Evolutionary conservation across 2,329 filamentous ascomycete genomes (phyloP).

Genomic region (Beauveria sp.): DNA sequence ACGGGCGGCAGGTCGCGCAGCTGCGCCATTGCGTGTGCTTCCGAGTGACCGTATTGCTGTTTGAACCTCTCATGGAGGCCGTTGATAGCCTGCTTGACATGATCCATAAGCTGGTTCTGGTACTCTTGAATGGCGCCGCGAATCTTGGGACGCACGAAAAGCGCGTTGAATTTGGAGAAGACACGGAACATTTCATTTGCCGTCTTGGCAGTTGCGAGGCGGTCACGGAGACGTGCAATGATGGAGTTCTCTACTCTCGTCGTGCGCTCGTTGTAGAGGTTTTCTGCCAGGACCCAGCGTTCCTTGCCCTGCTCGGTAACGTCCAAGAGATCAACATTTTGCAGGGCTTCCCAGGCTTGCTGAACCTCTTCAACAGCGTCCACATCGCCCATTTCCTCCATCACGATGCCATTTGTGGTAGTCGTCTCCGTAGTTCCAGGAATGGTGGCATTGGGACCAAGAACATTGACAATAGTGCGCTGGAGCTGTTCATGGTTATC

Average conservation of each 20-base stretch:
- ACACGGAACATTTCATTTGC: constrained; percentile 99
- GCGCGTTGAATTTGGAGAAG: constrained; percentile 98
- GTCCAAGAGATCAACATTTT: constrained; percentile 91
- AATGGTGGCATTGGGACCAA: constrained; percentile 64
- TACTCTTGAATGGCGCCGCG: constrained; percentile 96
- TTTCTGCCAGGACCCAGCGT: constrained; percentile 88
- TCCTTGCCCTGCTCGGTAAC: constrained; percentile 84
- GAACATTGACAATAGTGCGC: constrained; percentile 91
- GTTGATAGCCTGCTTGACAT: constrained; percentile 93
- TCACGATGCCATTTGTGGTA: constrained; percentile 56
- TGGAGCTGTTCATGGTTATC: constrained; percentile 97
- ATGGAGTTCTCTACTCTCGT: constrained; percentile 98
- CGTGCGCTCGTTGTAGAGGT: constrained; percentile 94
- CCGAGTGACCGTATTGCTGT: constrained; percentile 96
- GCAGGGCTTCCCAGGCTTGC: constrained; percentile 87
- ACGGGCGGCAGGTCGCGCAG: constrained; percentile 92
- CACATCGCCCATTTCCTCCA: constrained; percentile 93
- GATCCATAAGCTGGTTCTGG: constrained; percentile 94
- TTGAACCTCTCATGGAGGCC: constrained; percentile 95
- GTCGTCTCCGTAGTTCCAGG: constrained; percentile 44
- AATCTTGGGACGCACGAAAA: constrained; percentile 98
- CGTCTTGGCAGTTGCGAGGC: constrained; percentile 89
- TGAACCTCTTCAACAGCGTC: constrained; percentile 95
- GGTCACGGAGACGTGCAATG: constrained; percentile 85
- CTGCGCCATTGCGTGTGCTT: constrained; percentile 97